These are phyloP conservation scores for Cytospora mali DNA, from an alignment of 2,329 filamentous ascomycete genomes.

Conservation along the genomic window DNA sequence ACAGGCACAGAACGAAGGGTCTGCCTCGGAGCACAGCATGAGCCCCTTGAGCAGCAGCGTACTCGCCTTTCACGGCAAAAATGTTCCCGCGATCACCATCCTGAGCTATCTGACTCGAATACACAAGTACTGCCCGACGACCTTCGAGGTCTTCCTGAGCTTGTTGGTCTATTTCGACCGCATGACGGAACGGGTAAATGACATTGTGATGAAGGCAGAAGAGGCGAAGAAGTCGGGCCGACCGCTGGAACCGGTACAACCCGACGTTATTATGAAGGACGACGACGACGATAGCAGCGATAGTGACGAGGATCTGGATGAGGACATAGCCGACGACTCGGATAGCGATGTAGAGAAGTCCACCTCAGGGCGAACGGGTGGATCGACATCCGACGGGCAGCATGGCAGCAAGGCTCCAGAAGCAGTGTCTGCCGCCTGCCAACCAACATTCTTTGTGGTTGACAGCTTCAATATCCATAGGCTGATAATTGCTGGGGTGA, in stretches of 20 bases:
- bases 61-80: constrained; percentile 96
- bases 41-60: constrained; percentile 67
- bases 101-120: constrained; percentile 93
- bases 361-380: background rate
- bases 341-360: constrained; percentile 39
- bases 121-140: constrained; percentile 98
- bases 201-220: constrained; percentile 70
- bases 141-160: constrained; percentile 96
- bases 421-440: constrained; percentile 32
- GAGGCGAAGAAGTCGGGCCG: constrained; percentile 47
- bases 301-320: constrained; percentile 49
- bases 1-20: constrained; percentile 34
- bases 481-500: constrained; percentile 93
- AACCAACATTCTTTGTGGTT: constrained; percentile 79
- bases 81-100: constrained; percentile 95
- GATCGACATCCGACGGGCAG: constrained; percentile 30
- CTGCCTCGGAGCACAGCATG: constrained; percentile 47
- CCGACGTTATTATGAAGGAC: constrained; percentile 42
- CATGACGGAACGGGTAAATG: constrained; percentile 96
- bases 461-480: constrained; percentile 99
- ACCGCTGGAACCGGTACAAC: constrained; percentile 28
- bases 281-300: constrained; percentile 38
- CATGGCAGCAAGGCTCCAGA: constrained; percentile 27
- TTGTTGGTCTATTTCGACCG: constrained; percentile 96
- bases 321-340: constrained; percentile 54